Conservation (phyloP, 1,139 yeast species). For the Yamadazyma siamensis region DNA sequence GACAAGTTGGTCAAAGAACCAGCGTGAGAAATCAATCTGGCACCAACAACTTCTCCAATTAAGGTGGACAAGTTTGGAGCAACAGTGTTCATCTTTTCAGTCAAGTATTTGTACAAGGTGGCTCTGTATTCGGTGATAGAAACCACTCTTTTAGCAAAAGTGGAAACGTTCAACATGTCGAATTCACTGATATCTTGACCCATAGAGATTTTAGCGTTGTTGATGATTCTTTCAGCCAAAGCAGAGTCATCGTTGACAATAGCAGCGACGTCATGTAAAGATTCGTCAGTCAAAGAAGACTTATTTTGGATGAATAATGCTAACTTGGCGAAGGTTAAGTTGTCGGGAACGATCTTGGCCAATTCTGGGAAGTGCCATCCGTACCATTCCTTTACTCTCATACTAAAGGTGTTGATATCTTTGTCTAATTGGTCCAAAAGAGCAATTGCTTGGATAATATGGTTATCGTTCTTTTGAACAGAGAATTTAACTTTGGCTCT, state of each 20-base stretch:
- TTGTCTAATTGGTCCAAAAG: slow-evolving; percentile 94
- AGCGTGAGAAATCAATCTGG: slow-evolving; percentile 95
- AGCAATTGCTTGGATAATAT: slow-evolving; percentile 97
- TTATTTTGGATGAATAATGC: slow-evolving; percentile 85
- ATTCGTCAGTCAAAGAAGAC: slow-evolving; percentile 75
- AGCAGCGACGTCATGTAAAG: slow-evolving; percentile 85
- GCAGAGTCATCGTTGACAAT: slow-evolving; percentile 91
- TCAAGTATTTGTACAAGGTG: slow-evolving; percentile 81
- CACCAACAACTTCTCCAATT: slow-evolving; percentile 98
- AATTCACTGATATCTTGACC: slow-evolving; percentile 93
- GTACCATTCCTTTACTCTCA: slow-evolving; percentile 99
- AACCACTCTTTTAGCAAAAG: slow-evolving; percentile 92
- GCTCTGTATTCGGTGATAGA: slow-evolving; percentile 94
- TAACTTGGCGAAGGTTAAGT: slow-evolving; percentile 81
- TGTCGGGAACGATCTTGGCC: slow-evolving; percentile 94
- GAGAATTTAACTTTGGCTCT: slow-evolving; percentile 98
- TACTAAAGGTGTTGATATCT: slow-evolving; percentile 94
- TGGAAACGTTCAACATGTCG: slow-evolving; percentile 81
- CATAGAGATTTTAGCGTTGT: slow-evolving; percentile 91
- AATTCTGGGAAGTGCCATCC: slow-evolving; percentile 99
- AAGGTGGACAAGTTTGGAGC: slow-evolving; percentile 96
- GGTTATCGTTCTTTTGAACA: slow-evolving; percentile 97
- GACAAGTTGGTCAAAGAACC: slow-evolving; percentile 93
- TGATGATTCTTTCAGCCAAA: slow-evolving; percentile 87
- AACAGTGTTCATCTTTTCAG: slow-evolving; percentile 95